A percentile compares a stretch with the other conserved stretches of the same genome.
These are phyloP conservation scores for Metschnikowia aberdeeniae DNA, from an alignment of 805 yeast species.

Conservation along the genomic window DNA sequence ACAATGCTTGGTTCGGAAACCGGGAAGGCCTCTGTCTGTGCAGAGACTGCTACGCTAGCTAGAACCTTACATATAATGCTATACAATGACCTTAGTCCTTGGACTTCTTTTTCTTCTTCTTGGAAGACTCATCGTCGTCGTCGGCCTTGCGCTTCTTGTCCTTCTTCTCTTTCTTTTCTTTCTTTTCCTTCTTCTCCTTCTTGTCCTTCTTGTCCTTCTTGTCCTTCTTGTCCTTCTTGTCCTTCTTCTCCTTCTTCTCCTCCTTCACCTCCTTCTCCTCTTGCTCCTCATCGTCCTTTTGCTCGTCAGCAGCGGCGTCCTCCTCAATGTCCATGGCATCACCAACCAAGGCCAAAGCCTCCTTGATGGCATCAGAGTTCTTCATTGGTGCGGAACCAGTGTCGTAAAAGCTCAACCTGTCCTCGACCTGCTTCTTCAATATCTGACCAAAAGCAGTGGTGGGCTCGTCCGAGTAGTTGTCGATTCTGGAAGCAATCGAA, in stretches of 20 bases:
- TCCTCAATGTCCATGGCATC: conserved; percentile 29
- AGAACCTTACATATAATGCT: conserved; percentile 15
- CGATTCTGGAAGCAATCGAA: conserved; percentile 98
- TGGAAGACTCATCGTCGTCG: conserved; percentile 35
- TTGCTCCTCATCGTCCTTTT: conserved; percentile 11
- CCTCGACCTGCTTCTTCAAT: conserved; percentile 95
- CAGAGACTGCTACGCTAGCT: neutral
- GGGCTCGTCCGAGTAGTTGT: conserved; percentile 94
- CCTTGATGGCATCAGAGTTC: conserved; percentile 89
- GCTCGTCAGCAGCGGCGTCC: conserved; percentile 14
- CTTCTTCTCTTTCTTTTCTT: conserved; percentile 32
- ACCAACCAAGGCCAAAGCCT: conserved; percentile 71
- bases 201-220: conserved; percentile 33
- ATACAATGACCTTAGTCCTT: conserved; percentile 32
- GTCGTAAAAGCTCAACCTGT: conserved; percentile 91
- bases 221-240: conserved; percentile 31
- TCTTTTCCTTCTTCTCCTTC: conserved; percentile 26
- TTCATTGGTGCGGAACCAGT: conserved; percentile 96
- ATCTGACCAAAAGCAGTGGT: conserved; percentile 84
- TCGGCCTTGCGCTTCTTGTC: conserved; percentile 38
- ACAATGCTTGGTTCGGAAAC: no score
- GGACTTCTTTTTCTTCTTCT: conserved; percentile 45
- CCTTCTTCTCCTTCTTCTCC: conserved; percentile 25
- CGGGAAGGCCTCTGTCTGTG: no score
- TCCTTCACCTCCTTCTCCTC: conserved; percentile 22